A percentile compares a stretch with the other conserved stretches of the same genome.
phyloP scores from a whole-genome alignment of 23 red algal genomes.

The Cyanidiococcus yangmingshanensis region DNA sequence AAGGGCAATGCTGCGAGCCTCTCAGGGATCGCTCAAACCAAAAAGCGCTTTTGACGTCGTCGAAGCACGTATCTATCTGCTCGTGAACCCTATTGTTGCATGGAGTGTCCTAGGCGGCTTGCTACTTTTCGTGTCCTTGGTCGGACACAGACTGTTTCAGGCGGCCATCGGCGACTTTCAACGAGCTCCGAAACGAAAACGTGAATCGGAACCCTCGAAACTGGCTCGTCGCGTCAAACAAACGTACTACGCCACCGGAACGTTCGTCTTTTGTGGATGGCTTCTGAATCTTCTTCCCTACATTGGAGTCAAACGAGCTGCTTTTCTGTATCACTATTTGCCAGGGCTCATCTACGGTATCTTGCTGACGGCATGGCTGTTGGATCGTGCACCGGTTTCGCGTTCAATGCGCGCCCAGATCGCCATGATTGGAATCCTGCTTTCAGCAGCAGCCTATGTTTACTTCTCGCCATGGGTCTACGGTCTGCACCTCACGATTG shows the following conservation, averaged over 20 bases:
- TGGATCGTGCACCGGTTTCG: constrained; percentile 46
- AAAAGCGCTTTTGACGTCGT: not conserved
- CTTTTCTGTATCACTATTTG: constrained; percentile 96
- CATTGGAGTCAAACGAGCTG: constrained; percentile 68
- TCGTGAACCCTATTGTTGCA: constrained; percentile 19
- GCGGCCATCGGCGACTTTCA: not conserved
- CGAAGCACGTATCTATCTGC: constrained; percentile 2
- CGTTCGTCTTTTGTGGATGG: constrained; percentile 65
- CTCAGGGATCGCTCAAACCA: not conserved
- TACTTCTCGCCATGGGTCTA: constrained; percentile 90
- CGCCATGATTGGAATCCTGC: constrained; percentile 25
- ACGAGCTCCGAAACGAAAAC: constrained; percentile 26
- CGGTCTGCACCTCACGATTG: constrained; percentile 46
- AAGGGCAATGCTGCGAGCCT: not conserved
- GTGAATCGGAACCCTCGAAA: constrained; percentile 9
- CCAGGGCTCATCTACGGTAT: constrained; percentile 75
- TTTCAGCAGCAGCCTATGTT: constrained; percentile 37
- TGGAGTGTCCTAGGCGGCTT: constrained; percentile 26
- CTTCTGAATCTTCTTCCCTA: constrained; percentile 79
- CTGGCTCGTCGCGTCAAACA: constrained; percentile 1
- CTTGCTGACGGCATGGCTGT: constrained; percentile 55
- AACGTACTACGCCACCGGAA: constrained; percentile 30
- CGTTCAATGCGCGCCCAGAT: constrained; percentile 9
- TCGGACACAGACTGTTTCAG: not conserved
- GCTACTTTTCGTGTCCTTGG: constrained; percentile 24